phyloP scores from a whole-genome alignment of 2,329 filamentous ascomycete species.

The Neospermospora avenae region DNA sequence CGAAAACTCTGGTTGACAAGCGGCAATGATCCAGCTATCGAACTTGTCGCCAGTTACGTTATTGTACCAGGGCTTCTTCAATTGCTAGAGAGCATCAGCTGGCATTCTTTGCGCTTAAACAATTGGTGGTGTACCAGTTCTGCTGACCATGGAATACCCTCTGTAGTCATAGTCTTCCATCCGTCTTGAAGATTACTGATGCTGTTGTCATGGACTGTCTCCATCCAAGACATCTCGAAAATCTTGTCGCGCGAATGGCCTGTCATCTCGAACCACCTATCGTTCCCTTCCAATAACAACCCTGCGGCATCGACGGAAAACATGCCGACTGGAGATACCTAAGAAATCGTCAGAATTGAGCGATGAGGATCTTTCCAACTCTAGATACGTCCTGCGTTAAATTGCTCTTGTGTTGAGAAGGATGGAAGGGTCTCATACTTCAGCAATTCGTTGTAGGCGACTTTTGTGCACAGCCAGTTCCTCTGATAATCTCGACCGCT shows the following conservation, averaged over 20 bases:
- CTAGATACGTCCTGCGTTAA: not conserved
- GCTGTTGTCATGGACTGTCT: slow-evolving; percentile 64
- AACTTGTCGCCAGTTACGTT: slow-evolving; percentile 54
- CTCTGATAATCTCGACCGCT: slow-evolving; percentile 38
- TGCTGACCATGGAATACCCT: slow-evolving; percentile 61
- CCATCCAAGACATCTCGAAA: slow-evolving; percentile 66
- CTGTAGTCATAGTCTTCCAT: slow-evolving; percentile 59
- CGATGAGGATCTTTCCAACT: too few species aligned
- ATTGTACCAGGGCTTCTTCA: slow-evolving; percentile 57
- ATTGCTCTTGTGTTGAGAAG: not conserved
- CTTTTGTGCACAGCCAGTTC: slow-evolving; percentile 28
- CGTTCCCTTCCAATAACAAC: slow-evolving; percentile 73
- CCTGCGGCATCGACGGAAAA: slow-evolving; percentile 74
- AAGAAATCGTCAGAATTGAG: not conserved
- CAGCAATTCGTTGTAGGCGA: slow-evolving; percentile 61
- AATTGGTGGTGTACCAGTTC: slow-evolving; percentile 47
- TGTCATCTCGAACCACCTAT: slow-evolving; percentile 71
- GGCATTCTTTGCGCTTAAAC: too few species aligned
- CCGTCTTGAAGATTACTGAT: slow-evolving; percentile 51
- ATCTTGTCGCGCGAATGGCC: slow-evolving; percentile 57
- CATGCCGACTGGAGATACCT: slow-evolving; percentile 38
- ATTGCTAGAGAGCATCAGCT: slow-evolving; percentile 38
- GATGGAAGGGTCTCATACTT: slow-evolving; percentile 52
- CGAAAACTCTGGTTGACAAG: slow-evolving; percentile 68
- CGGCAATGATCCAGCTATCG: slow-evolving; percentile 69